A percentile compares a stretch with the other conserved stretches of the same genome.
These are phyloP conservation scores for Penicillium daleae DNA, from an alignment of 495 filamentous ascomycete species.

Conservation along the genomic window DNA sequence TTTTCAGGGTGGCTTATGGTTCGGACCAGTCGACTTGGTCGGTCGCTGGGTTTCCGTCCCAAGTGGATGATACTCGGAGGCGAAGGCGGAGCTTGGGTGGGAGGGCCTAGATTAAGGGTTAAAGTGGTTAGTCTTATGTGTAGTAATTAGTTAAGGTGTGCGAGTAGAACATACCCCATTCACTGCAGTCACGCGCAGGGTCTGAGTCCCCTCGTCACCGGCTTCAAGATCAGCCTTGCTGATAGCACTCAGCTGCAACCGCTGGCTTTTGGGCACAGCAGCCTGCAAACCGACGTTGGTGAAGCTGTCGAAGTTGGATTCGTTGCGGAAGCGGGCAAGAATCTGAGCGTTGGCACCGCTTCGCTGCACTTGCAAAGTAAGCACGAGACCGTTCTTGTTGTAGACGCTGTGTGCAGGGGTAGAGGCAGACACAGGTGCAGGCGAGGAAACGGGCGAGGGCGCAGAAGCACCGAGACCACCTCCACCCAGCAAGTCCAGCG, in stretches of 20 bases:
- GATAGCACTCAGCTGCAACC: slow-evolving; percentile 85
- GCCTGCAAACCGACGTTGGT: slow-evolving; percentile 81
- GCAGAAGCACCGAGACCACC: slow-evolving; percentile 49
- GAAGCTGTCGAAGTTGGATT: slow-evolving; percentile 64
- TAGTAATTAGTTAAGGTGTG: neutral
- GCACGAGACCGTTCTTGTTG: slow-evolving; percentile 79
- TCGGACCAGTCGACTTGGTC: slow-evolving; percentile 98
- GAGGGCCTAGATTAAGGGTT: slow-evolving; percentile 50
- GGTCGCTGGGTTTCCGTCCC: slow-evolving; percentile 69
- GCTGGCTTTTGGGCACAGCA: slow-evolving; percentile 94
- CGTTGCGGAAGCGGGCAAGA: slow-evolving; percentile 80
- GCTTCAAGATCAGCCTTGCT: slow-evolving; percentile 73
- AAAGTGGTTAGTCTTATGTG: slow-evolving; percentile 12
- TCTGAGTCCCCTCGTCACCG: slow-evolving; percentile 82
- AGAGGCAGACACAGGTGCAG: slow-evolving; percentile 45
- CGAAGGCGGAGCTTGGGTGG: slow-evolving; percentile 77
- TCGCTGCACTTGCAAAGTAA: slow-evolving; percentile 81
- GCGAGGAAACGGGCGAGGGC: slow-evolving; percentile 38
- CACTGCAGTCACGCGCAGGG: slow-evolving; percentile 80
- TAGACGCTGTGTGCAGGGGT: slow-evolving; percentile 67
- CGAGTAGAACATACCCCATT: slow-evolving; percentile 73
- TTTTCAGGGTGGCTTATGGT: slow-evolving; percentile 45
- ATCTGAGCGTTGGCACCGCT: slow-evolving; percentile 73
- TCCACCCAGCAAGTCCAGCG: slow-evolving; percentile 51
- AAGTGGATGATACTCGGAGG: slow-evolving; percentile 80